Percentiles rank a stretch among this genome's conserved stretches.
phyloP scores from a whole-genome alignment of 2,329 filamentous ascomycete species.

The Ophiostoma piceae region DNA sequence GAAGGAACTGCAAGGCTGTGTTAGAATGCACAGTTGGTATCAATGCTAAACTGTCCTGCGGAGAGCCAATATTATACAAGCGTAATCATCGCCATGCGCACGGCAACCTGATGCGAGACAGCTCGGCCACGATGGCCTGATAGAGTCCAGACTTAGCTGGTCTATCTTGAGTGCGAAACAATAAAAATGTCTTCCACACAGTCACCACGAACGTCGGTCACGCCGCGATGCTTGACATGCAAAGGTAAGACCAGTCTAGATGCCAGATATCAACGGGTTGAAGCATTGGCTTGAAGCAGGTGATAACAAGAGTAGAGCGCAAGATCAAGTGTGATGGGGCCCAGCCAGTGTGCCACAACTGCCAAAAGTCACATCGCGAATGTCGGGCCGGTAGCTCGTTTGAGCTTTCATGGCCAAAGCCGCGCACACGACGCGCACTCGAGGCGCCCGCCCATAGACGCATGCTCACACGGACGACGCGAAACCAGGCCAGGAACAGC shows the following conservation, averaged over 20 bases:
- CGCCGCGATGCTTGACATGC: constrained; percentile 4
- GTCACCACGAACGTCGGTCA: too few species aligned
- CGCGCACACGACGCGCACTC: constrained; percentile 18
- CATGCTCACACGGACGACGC: not conserved
- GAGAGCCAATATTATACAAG: not conserved
- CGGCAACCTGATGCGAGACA: not conserved
- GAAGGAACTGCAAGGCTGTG: not conserved
- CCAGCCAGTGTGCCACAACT: constrained; percentile 21
- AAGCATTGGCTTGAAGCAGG: too few species aligned
- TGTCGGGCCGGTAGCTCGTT: constrained; percentile 21
- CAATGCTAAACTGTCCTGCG: not conserved
- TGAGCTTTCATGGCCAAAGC: constrained; percentile 24
- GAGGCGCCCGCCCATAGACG: not conserved
- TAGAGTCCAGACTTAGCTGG: not conserved
- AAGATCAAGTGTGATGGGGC: constrained; percentile 25
- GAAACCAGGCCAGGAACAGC: not conserved
- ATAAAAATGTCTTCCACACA: not conserved
- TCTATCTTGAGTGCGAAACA: not conserved
- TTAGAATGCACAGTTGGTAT: not conserved
- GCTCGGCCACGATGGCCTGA: not conserved
- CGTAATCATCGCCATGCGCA: not conserved
- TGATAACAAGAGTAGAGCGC: constrained; percentile 20
- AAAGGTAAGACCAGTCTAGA: not conserved
- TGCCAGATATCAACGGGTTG: not conserved
- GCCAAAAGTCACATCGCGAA: constrained; percentile 18